Evolutionary conservation across 108 stramenopile species (phyloP), one percentile per base, ranked within the genome.

Genomic region (Nitzschia putrida): DNA sequence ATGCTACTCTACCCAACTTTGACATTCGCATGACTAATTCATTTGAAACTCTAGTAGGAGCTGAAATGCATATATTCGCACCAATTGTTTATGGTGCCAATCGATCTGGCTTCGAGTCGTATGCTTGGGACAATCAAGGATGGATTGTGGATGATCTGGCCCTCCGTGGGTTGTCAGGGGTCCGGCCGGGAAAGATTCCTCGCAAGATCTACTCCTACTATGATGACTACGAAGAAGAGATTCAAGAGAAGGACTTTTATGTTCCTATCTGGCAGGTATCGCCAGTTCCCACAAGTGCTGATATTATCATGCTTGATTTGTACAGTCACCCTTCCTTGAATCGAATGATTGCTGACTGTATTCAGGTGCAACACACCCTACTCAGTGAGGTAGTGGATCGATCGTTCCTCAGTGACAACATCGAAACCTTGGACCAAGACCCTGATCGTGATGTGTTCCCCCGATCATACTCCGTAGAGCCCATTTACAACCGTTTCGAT

Each of bases 241-340:
- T 12, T 4, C 61, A 65, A 52, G 38, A 54, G 6, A 47, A 59
- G 18, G 55, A 56, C 22, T 71, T 80, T 0, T 29, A 72, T 53
- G 76, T 83, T 16, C 83, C 83, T 0, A 78, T 84, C 14, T 84
- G 83, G 83, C 83, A 84, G 22, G 75, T 84, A n/a, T 60, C 69
- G 16, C 83, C 83, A 18, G 75, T 81, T 25, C 69, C 42, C 18
- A 78, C 68, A 0, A 78, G 78, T 56, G 71, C 73, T 21, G 50
- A 67, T 9, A 74, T 79, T 13, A 75, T 85, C 49, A 82, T 80
- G 76, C 72, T 82, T 40, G 81, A 85, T 68, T 67, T 85, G 51
- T 74, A 85, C 52, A 58, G 63, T 14, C 81, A 82, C 23, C 40
- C 53, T 10, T 61, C 76, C 56, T 64, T 78, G 8, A 57, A 64